Evolutionary conservation across 805 yeast genomes (phyloP).

Genomic region (Suhomyces vadensis): DNA sequence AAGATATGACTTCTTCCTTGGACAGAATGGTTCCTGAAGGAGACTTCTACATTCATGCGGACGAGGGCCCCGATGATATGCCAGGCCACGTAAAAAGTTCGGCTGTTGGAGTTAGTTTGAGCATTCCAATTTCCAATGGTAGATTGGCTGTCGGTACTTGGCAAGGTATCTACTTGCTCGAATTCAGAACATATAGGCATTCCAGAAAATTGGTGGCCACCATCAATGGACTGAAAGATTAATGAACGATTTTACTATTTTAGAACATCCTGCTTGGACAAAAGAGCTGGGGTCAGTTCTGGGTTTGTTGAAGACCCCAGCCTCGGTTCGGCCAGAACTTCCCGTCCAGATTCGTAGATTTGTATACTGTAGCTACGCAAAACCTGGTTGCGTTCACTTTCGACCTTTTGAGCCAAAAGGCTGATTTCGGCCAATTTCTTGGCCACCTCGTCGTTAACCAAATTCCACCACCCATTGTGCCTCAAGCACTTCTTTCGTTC

Average conservation of each 20-base stretch:
- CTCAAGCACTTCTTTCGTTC: slow-evolving; percentile 58
- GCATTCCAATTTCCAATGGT: slow-evolving; percentile 72
- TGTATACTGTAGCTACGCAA: slow-evolving; percentile 40
- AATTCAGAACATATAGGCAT: slow-evolving; percentile 66
- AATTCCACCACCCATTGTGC: slow-evolving; percentile 53
- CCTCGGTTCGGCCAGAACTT: too few species aligned
- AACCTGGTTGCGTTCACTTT: slow-evolving; percentile 27
- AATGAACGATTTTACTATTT: not conserved
- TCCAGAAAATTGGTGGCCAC: slow-evolving; percentile 71
- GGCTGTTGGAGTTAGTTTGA: slow-evolving; percentile 55
- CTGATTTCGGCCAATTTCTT: slow-evolving; percentile 36
- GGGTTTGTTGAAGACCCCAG: too few species aligned
- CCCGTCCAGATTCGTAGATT: slow-evolving; percentile 18
- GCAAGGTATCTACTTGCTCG: slow-evolving; percentile 81
- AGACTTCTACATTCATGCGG: slow-evolving; percentile 57
- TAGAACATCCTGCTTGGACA: not conserved
- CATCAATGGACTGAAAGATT: slow-evolving; percentile 56
- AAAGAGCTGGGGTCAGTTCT: too few species aligned
- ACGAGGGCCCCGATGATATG: slow-evolving; percentile 85
- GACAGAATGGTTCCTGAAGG: slow-evolving; percentile 70
- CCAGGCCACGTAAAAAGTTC: slow-evolving; percentile 72
- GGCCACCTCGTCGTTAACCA: slow-evolving; percentile 34
- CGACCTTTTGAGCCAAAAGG: slow-evolving; percentile 28
- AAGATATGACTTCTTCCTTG: slow-evolving; percentile 64
- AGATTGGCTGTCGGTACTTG: slow-evolving; percentile 73